Evolutionary conservation across 805 yeast species (phyloP).

Genomic region (Zygosaccharomyces lentus): DNA sequence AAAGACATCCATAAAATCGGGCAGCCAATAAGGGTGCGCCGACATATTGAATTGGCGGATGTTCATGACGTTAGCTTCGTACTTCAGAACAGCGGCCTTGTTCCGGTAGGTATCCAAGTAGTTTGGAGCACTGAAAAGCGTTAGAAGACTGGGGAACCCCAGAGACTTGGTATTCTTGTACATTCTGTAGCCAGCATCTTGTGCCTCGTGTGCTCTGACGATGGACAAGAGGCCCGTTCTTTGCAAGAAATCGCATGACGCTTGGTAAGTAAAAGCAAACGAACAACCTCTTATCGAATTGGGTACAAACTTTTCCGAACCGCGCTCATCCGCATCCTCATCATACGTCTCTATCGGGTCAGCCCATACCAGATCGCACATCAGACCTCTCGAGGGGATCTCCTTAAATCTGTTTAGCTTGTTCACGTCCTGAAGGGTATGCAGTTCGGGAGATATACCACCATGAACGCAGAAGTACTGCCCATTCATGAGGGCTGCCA

Average conservation of each 20-base stretch:
- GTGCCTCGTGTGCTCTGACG: constrained; percentile 96
- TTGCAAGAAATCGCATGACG: constrained; percentile 74
- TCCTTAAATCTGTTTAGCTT: constrained; percentile 76
- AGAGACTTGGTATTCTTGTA: constrained; percentile 77
- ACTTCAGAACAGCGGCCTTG: constrained; percentile 91
- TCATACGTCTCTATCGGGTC: constrained; percentile 93
- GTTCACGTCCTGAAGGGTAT: constrained; percentile 61
- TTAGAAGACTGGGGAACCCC: constrained; percentile 85
- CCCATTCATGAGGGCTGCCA: constrained; percentile 89
- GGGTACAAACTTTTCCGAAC: constrained; percentile 44
- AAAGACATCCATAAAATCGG: constrained; percentile 95
- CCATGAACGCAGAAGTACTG: constrained; percentile 97
- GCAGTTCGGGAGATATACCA: constrained; percentile 84
- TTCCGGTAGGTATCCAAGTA: constrained; percentile 88
- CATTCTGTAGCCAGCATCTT: constrained; percentile 95
- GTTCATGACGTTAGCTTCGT: constrained; percentile 89
- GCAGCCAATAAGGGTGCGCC: constrained; percentile 96
- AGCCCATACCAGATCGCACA: constrained; percentile 95
- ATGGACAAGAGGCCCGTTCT: constrained; percentile 75
- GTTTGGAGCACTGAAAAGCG: constrained; percentile 94
- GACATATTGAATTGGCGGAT: constrained; percentile 89
- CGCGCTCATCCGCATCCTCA: constrained; percentile 44
- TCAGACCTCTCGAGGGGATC: constrained; percentile 88
- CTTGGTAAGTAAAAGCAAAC: constrained; percentile 78
- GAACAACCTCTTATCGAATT: constrained; percentile 89